A percentile compares a stretch with the other conserved stretches of the same genome.
Evolutionary conservation across 768 basidiomycete species (phyloP).

Genomic region (Mycena alexandri): DNA sequence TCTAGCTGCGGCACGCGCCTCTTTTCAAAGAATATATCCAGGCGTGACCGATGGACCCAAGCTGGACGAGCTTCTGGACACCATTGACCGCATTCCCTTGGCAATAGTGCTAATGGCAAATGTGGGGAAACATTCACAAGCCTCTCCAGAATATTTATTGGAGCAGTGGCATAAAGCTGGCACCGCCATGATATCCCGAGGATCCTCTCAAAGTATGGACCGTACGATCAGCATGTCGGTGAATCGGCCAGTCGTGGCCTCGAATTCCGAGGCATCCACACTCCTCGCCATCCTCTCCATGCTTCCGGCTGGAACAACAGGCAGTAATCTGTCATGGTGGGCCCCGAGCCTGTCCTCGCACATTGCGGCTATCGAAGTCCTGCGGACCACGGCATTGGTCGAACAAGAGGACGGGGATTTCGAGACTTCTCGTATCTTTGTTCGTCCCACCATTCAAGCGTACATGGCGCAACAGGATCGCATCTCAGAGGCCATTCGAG

Average conservation of each 20-base stretch:
- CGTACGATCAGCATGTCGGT: conserved; percentile 23
- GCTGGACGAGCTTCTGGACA: conserved; percentile 28
- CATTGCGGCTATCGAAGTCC: conserved; percentile 16
- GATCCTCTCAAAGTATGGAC: conserved; percentile 25
- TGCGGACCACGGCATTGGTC: conserved; percentile 21
- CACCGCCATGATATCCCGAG: conserved; percentile 22
- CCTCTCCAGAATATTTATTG: background rate
- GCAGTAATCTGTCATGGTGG: conserved; percentile 30
- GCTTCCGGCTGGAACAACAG: conserved; percentile 42
- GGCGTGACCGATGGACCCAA: conserved; percentile 37
- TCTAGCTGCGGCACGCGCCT: conserved; percentile 36
- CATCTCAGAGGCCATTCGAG: conserved; percentile 12
- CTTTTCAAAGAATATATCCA: conserved; percentile 40
- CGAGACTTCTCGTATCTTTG: conserved; percentile 24
- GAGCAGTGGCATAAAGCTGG: too few relatives aligned
- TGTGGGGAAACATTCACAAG: conserved; percentile 14
- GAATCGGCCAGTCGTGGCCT: conserved; percentile 31
- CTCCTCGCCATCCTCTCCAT: conserved; percentile 43
- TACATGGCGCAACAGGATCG: conserved; percentile 36
- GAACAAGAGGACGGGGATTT: conserved; percentile 13
- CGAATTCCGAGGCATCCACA: conserved; percentile 29
- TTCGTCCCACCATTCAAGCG: conserved; percentile 40
- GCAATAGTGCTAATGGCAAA: conserved; percentile 51
- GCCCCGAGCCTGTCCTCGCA: conserved; percentile 16
- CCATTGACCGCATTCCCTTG: conserved; percentile 48